These are phyloP conservation scores for Gymnopilus junonius DNA, from an alignment of 768 basidiomycete species.

Conservation along the genomic window DNA sequence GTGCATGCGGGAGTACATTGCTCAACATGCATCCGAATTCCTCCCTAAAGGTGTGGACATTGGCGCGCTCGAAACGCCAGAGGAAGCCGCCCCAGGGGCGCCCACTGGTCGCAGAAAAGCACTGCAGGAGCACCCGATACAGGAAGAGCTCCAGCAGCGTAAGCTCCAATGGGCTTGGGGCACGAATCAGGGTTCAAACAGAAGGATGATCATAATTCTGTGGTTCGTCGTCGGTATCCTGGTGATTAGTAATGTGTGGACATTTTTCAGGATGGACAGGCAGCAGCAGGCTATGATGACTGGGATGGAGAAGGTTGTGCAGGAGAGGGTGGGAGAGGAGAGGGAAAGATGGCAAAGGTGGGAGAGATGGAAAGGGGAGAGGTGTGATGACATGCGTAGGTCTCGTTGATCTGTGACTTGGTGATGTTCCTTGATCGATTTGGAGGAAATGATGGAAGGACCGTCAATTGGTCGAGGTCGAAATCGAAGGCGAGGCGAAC, in stretches of 20 bases:
- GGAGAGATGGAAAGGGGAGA: too few relatives aligned
- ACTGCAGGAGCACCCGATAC: constrained; percentile 26
- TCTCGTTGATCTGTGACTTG: too few relatives aligned
- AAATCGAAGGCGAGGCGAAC: too few relatives aligned
- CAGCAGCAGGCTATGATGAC: constrained; percentile 41
- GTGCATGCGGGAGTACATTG: constrained; percentile 88
- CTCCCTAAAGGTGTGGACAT: constrained; percentile 78
- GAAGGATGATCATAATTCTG: constrained; percentile 72
- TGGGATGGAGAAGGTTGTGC: constrained; percentile 50
- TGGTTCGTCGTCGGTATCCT: constrained; percentile 74
- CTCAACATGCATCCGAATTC: constrained; percentile 89
- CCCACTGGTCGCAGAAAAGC: constrained; percentile 12
- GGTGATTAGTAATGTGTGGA: constrained; percentile 81
- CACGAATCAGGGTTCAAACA: constrained; percentile 79
- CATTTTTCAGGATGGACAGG: constrained; percentile 47
- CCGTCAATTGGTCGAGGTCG: too few relatives aligned
- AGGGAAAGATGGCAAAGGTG: constrained; percentile 77
- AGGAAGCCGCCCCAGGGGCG: constrained; percentile 4
- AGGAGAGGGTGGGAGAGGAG: constrained; percentile 63
- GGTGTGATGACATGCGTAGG: too few relatives aligned
- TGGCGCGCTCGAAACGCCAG: constrained; percentile 24
- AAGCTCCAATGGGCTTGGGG: constrained; percentile 90
- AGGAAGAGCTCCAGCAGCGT: constrained; percentile 55
- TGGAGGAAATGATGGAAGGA: too few relatives aligned
- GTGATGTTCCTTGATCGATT: too few relatives aligned